Base-by-base conservation (phyloP, 108 stramenopile species). In the Fistulifera pelliculosa region DNA sequence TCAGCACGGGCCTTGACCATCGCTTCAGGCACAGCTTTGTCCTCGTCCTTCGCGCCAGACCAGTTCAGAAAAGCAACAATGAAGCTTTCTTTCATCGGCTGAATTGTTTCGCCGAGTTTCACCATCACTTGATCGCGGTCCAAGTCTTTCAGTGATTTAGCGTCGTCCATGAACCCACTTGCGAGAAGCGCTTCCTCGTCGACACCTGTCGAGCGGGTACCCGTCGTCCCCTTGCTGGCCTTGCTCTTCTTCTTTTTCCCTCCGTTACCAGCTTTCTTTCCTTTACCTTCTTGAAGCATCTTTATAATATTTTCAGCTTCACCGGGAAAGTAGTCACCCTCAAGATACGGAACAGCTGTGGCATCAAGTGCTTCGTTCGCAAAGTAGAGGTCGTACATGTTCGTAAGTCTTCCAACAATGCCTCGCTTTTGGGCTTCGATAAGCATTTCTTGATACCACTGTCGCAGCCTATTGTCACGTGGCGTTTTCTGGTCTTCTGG, bases 261-360 rank as follows among this genome's bases (percentile, higher is more conserved):
- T 1, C 58, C 64, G 39, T 27, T 58, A 27, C 74, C 71, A 38
- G 56, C 56, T 56, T 83, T 83, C 24, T 78, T 84, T 10, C 77
- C 69, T 24, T 70, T 65, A n/a, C 81, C 90, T 39, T 90, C 89
- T 64, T 83, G 80, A n/a, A 94, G 66, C 57, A 77, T 79, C 60
- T 96, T 95, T 62, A 98, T 97, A 45, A 97, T 92, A 60, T 94
- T 95, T 68, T 99, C 98, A 17, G 91, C 96, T 64, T 97, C 98
- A 11, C 94, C 96, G 18, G 93, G 91, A 72, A 97, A 99, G 64
- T 99, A 99, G 70, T 97, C 96, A 40, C 98, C 98, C 49, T 99
- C 98, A 3, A 97, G 80, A 54, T 99, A 97, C 12, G 98, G 98
- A 26, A 99, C 85, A 39, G 58, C 66, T 42, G 93, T 82, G 11